Evolutionary conservation across 2,329 filamentous ascomycete species (phyloP).

Genomic region (Colletotrichum viniferum): DNA sequence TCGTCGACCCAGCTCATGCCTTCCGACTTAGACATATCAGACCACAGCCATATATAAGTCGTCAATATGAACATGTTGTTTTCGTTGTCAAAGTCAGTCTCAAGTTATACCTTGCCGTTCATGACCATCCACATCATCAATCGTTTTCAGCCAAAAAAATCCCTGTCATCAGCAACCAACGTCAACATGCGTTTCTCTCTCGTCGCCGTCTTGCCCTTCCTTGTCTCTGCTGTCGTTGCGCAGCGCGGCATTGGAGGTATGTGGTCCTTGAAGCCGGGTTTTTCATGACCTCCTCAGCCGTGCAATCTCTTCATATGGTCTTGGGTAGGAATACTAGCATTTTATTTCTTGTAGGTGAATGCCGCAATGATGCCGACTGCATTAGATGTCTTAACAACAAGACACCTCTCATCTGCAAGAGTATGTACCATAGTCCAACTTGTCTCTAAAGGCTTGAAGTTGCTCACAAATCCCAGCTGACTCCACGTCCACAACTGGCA

Average conservation of each 20-base stretch:
- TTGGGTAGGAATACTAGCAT: neutral
- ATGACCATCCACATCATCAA: neutral
- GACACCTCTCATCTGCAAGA: constrained; percentile 1
- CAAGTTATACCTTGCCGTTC: neutral
- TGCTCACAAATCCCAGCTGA: neutral
- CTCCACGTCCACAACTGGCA: neutral
- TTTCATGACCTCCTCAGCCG: neutral
- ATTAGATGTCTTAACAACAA: neutral
- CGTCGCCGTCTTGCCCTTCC: neutral
- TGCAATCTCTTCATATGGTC: fast-evolving
- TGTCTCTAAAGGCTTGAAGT: neutral
- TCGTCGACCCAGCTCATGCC: neutral
- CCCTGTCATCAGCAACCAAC: neutral
- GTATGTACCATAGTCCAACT: neutral
- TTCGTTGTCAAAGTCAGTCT: neutral
- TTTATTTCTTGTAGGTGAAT: neutral
- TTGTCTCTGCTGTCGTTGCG: neutral
- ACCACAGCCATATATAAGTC: neutral
- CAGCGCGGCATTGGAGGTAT: neutral
- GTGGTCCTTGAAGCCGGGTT: fast-evolving
- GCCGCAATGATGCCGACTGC: neutral
- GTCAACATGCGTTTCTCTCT: neutral
- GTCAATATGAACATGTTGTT: neutral
- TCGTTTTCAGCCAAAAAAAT: neutral
- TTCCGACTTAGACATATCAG: neutral